These are phyloP conservation scores for Mimosa bimucronata DNA, from an alignment of 306 rosid species.

Conservation along the genomic window DNA sequence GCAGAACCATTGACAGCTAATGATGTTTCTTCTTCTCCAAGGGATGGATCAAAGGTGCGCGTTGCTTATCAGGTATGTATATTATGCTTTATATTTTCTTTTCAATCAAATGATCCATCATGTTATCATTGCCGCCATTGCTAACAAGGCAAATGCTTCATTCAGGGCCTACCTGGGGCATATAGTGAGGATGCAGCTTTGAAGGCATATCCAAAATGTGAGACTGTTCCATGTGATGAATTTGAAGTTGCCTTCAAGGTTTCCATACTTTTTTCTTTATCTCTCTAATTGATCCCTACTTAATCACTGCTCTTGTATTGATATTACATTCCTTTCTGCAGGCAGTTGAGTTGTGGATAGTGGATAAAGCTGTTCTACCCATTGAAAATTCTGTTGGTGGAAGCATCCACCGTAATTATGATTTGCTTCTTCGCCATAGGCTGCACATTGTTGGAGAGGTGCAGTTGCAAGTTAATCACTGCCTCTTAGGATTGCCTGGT, in stretches of 20 bases:
- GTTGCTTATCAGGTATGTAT: conserved; percentile 75
- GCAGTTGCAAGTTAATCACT: conserved; percentile 60
- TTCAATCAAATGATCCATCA: conserved; percentile 12
- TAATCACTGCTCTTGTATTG: conserved; percentile 29
- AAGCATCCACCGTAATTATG: conserved; percentile 79
- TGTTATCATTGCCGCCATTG: conserved; percentile 32
- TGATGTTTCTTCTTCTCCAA: conserved; percentile 37
- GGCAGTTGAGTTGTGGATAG: conserved; percentile 82
- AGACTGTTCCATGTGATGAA: conserved; percentile 75
- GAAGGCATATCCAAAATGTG: conserved; percentile 70
- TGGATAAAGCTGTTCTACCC: conserved; percentile 80
- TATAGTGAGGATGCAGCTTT: conserved; percentile 76
- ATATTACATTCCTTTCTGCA: conserved; percentile 31
- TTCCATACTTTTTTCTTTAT: not conserved
- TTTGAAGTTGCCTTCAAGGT: conserved; percentile 76
- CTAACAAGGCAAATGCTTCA: conserved; percentile 24
- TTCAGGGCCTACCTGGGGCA: conserved; percentile 74
- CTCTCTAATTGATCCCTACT: not conserved
- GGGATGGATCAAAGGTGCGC: conserved; percentile 60
- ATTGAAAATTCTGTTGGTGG: conserved; percentile 74
- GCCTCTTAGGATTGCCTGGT: conserved; percentile 67
- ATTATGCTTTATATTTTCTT: conserved; percentile 9
- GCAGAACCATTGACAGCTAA: conserved; percentile 65
- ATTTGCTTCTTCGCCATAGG: conserved; percentile 70
- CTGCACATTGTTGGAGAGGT: conserved; percentile 78